Evolutionary conservation across 164 flowering plant species (phyloP), one percentile per base, ranked within the genome.

Genomic region (Vitis vinifera): DNA sequence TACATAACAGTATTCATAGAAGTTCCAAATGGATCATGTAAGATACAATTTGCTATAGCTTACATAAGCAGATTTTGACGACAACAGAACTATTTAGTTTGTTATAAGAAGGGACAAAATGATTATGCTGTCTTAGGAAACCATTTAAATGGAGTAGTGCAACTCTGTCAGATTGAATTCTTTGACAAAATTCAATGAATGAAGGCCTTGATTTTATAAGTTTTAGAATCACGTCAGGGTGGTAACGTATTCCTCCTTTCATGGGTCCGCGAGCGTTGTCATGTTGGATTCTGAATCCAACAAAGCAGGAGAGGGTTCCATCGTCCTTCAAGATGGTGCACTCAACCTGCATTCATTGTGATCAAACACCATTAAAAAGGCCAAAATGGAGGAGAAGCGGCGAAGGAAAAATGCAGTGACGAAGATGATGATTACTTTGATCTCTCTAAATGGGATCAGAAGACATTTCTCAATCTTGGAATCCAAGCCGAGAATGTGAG

Each of bases 231-330:
- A 86, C 94, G 92, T 91, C 92, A 14, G 88, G 91, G 71, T 91
- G 94, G 71, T 88, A 91, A 23, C 94, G 74, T 68, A 91, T 90
- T 55, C 97, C 93, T 56, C 94, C 97, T 80, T 90, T 91, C 94
- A 88, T 91, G 8, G 94, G 94, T 0, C 92, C 96, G 52, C 91
- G 88, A 73, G 96, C 81, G 72, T 89, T 87, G 67, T 91, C 93
- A 75, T 90, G 93, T 74, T 90, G 95, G 52, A 88, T 77, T 71
- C 95, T 88, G 19, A 82, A 90, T 67, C 97, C 94, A 65, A 91
- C 77, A 66, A 76, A 89, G 0, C 94, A 88, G 49, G 65, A 93
- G 65, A 89, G 68, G 13, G 79, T 83, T 3, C 92, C 97, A 72
- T 89, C 94, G 66, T 91, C 92, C 60, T 83, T 91, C 0, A 94